phyloP scores from a whole-genome alignment of 1,284 basidiomycete species.

The Apiotrichum domesticum region DNA sequence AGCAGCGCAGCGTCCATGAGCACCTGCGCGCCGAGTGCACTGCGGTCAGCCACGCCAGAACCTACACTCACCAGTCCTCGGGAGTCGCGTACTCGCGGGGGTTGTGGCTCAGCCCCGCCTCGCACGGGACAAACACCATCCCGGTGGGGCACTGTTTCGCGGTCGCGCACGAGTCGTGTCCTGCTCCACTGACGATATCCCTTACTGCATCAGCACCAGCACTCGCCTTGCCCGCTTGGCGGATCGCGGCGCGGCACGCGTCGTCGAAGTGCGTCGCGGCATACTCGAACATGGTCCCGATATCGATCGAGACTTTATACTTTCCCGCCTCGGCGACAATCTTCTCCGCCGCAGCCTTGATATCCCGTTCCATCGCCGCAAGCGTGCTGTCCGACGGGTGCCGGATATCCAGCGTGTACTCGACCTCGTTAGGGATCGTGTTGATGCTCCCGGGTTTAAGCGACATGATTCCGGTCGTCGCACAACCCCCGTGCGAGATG shows the following conservation, averaged over 20 bases:
- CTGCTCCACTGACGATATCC: conserved; percentile 17
- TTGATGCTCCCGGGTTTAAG: conserved; percentile 20
- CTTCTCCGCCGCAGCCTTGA: conserved; percentile 3
- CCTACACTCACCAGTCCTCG: conserved; percentile 15
- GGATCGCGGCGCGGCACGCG: conserved; percentile 11
- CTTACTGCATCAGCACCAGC: background rate
- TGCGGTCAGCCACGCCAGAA: background rate
- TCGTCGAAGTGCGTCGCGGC: conserved; percentile 10
- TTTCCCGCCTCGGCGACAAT: conserved; percentile 1
- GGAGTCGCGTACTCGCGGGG: conserved; percentile 24
- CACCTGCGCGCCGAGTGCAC: conserved; percentile 16
- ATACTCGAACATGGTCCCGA: conserved; percentile 10
- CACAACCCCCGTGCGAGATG: conserved; percentile 10
- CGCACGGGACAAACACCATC: conserved; percentile 34
- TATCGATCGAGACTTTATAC: conserved; percentile 3
- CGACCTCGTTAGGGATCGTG: conserved; percentile 19
- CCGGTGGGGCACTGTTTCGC: conserved; percentile 22
- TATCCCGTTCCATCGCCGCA: conserved; percentile 13
- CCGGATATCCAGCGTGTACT: conserved; percentile 25
- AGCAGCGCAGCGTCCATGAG: conserved; percentile 18
- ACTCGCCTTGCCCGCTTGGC: conserved; percentile 3
- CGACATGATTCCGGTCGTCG: conserved; percentile 20
- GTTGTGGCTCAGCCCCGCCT: conserved; percentile 28
- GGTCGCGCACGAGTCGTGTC: conserved; percentile 24
- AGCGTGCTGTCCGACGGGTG: conserved; percentile 16